Base-by-base conservation (phyloP, 1,284 basidiomycete genomes). In the Puccinia hordei region DNA sequence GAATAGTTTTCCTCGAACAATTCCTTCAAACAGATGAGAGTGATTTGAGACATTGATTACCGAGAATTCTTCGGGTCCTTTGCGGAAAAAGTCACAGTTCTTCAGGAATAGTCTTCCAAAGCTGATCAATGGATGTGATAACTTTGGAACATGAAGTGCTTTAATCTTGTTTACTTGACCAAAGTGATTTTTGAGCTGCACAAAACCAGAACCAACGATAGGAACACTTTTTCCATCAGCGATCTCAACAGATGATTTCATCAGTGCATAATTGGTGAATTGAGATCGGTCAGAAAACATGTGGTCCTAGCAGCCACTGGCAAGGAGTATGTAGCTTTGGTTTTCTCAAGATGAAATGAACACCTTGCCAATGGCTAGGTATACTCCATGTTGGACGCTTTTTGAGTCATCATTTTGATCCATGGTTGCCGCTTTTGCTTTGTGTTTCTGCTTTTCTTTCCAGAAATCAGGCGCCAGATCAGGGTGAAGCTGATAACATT, bases 271-370 rank as follows among this genome's bases (percentile, higher is more conserved):
- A 24, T 38, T 19, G n/a, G n/a, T n/a, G n/a, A n/a, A n/a, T n/a
- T n/a, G n/a, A n/a, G n/a, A n/a, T n/a, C n/a, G n/a, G n/a, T 38
- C 10, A 6, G 73, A 38, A n/a, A 49, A 38, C 73, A 75, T 75
- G 35, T 75, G 73, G 44, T 75, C 38, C 10, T 57, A 75, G n/a
- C 55, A 75, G n/a, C 55, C 53, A 63, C 73, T 63, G 30, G 63
- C 73, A 8, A 75, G 41, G 4, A 71, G 22, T 38, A 65, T n/a
- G 17, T 6, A 2, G 24, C 6, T 9, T 6, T 27, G 8, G 15
- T 27, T 24, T 8, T 17, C 19, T 5, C 9, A 24, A 13, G 24
- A 9, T 17, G 55, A 57, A 5, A 44, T 44, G 41, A 57, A 27
- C 5, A 5, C 55, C n/a, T 27, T 24, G 2, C 55, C n/a, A 2